Conservation (phyloP, 2,329 filamentous ascomycete species). For the Ploettnerulaceae sp. region DNA sequence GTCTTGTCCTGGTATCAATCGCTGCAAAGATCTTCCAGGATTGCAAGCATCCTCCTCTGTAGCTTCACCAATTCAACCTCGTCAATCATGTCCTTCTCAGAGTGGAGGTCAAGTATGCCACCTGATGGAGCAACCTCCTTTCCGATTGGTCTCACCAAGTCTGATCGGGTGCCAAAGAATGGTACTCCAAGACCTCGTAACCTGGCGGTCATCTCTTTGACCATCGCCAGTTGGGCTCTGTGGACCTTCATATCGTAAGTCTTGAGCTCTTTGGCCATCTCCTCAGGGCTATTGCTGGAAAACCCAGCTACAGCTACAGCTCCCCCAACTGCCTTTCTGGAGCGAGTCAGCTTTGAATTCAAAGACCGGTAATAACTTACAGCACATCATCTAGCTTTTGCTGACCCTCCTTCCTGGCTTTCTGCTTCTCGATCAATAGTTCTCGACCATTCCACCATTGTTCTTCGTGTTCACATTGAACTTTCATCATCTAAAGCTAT, state of each 20-base stretch:
- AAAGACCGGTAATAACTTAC: slow-evolving; percentile 36
- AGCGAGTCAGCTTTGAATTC: slow-evolving; percentile 12
- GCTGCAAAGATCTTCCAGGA: slow-evolving; percentile 46
- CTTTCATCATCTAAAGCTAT: slow-evolving; percentile 48
- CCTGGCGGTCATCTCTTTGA: slow-evolving; percentile 49
- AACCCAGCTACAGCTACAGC: slow-evolving; percentile 33
- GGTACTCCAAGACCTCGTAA: slow-evolving; percentile 54
- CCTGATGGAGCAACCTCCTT: slow-evolving; percentile 19
- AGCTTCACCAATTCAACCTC: slow-evolving; percentile 40
- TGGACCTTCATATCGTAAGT: slow-evolving; percentile 60
- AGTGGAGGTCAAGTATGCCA: slow-evolving; percentile 13
- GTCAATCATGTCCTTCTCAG: slow-evolving; percentile 33
- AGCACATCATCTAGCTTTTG: slow-evolving; percentile 50
- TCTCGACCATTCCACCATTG: slow-evolving; percentile 54
- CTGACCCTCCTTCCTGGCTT: slow-evolving; percentile 46
- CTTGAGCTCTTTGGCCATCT: slow-evolving; percentile 49
- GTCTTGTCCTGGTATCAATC: slow-evolving; percentile 24
- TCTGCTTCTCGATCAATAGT: slow-evolving; percentile 47
- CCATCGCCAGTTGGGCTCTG: slow-evolving; percentile 54
- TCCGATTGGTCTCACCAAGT: slow-evolving; percentile 38
- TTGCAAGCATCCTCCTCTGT: slow-evolving; percentile 44
- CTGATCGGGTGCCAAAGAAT: slow-evolving; percentile 50
- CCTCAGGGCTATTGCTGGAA: slow-evolving; percentile 32
- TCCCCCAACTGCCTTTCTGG: slow-evolving; percentile 43
- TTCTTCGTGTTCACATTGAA: slow-evolving; percentile 58